A percentile compares a stretch with the other conserved stretches of the same genome.
phyloP scores from a whole-genome alignment of 2,329 filamentous ascomycete species.

The Trichoderma lentiforme region DNA sequence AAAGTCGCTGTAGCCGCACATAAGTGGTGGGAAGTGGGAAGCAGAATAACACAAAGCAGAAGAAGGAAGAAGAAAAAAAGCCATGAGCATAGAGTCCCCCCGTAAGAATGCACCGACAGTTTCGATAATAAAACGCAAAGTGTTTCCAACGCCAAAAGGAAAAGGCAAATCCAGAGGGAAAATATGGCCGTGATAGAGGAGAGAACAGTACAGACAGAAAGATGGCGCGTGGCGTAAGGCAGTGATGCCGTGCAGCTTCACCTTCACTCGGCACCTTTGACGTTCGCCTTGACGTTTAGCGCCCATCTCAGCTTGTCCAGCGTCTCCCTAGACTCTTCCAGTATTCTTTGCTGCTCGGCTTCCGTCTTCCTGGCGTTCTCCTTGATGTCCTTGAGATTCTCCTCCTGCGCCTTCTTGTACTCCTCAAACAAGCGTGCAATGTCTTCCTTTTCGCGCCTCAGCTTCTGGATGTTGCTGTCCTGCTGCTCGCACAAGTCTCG shows the following conservation, averaged over 20 bases:
- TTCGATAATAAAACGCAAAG: background rate
- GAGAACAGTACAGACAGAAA: background rate
- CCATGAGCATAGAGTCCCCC: slow-evolving; percentile 6
- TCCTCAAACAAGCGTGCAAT: slow-evolving; percentile 58
- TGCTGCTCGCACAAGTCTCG: slow-evolving; percentile 71
- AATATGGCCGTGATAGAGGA: background rate
- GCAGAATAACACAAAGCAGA: background rate
- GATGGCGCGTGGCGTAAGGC: background rate
- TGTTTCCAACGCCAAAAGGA: background rate
- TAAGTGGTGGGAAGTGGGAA: background rate
- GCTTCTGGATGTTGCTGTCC: slow-evolving; percentile 61
- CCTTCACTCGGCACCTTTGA: slow-evolving; percentile 52
- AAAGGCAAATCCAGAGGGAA: background rate
- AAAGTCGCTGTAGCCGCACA: background rate
- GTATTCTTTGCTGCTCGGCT: slow-evolving; percentile 55
- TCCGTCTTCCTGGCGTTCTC: slow-evolving; percentile 55
- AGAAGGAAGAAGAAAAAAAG: background rate
- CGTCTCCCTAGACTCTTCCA: slow-evolving; percentile 58
- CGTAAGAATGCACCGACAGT: slow-evolving; percentile 13
- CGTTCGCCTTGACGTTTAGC: slow-evolving; percentile 62
- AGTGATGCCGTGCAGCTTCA: background rate
- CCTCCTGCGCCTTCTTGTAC: slow-evolving; percentile 63
- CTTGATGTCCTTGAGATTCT: slow-evolving; percentile 59
- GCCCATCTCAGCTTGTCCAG: slow-evolving; percentile 71
- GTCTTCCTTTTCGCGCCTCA: slow-evolving; percentile 59